Conservation (phyloP, 129 eudicot genomes). For the sunflower (Helianthus annuus) region DNA sequence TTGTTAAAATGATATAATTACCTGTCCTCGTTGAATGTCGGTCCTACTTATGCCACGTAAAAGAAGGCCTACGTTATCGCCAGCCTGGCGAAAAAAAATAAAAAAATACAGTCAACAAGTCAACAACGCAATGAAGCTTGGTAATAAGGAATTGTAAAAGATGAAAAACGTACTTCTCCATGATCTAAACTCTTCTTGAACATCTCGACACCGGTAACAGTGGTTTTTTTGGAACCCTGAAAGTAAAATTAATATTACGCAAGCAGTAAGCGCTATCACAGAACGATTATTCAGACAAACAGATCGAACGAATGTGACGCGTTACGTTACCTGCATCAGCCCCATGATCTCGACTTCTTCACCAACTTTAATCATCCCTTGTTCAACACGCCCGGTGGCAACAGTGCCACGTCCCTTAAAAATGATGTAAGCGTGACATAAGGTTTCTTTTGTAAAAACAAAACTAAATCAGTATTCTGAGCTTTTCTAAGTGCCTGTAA, state of each 20-base stretch:
- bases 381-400: conserved; percentile 97
- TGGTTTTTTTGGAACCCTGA: conserved; percentile 72
- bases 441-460: background rate
- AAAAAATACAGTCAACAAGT: background rate
- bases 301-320: background rate
- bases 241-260: conserved; percentile 5
- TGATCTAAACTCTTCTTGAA: conserved; percentile 88
- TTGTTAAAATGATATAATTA: conserved; percentile 14
- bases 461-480: background rate
- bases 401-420: conserved; percentile 96
- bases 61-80: conserved; percentile 97
- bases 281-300: conserved; percentile 11
- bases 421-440: conserved; percentile 6
- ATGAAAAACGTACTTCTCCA: conserved; percentile 59
- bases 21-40: conserved; percentile 91
- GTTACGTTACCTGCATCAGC: conserved; percentile 74
- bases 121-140: background rate
- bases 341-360: conserved; percentile 95
- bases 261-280: conserved; percentile 4
- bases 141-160: background rate
- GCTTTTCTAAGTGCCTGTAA: too few species aligned
- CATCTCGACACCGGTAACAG: conserved; percentile 98
- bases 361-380: conserved; percentile 85
- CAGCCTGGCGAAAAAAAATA: conserved; percentile 57
- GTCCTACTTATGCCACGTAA: conserved; percentile 90